Evolutionary conservation across 2,329 filamentous ascomycete species (phyloP), one percentile per base, ranked within the genome.

Genomic region (Colletotrichum theobromicola): DNA sequence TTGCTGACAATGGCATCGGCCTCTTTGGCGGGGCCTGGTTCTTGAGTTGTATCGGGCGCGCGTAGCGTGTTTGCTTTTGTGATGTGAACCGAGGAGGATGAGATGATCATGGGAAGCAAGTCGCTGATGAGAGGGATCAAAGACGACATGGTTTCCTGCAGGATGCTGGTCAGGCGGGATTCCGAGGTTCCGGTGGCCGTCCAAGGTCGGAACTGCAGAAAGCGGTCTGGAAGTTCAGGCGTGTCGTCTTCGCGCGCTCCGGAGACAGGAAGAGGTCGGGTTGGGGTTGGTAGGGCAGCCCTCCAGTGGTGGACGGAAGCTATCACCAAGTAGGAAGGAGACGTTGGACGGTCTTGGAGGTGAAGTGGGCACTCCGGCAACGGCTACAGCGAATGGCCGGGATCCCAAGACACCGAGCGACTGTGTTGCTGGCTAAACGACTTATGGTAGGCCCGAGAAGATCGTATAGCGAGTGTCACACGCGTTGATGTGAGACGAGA

Each of bases 1-100:
- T 91, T 89, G 79, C 90, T 87, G 60, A 93, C 87, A 63, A 95
- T 87, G n/a, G 93, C 93, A 66, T 87, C 85, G 70, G 84, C 80
- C 73, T 85, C 81, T 28, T 79, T 79, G 34, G 82, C 80, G 12
- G 81, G 78, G 1, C 77, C 77, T 32, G 85, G 82, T 72, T 86
- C 78, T 67, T 90, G 84, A 46, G 88, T 84, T 58, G 82, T 79
- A 73, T 62, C 18, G 67, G 53, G 28, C 32, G 53, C n/a, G 16
- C 62, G 46, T 70, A 75, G 55, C 65, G 69, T 63, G 70, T 26
- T 71, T 42, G 86, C 84, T 75, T 85, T 87, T 35, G 88, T 89
- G 71, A 93, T 84, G 67, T 90, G 86, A n/a, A 93, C 89, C n/a
- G 85, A 82, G 5, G 87, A 85, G 4, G 90, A 85, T 3, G 90